A percentile compares a stretch with the other conserved stretches of the same genome.
phyloP scores from a whole-genome alignment of 139 green algal genomes.

The Tetraselmis chui region DNA sequence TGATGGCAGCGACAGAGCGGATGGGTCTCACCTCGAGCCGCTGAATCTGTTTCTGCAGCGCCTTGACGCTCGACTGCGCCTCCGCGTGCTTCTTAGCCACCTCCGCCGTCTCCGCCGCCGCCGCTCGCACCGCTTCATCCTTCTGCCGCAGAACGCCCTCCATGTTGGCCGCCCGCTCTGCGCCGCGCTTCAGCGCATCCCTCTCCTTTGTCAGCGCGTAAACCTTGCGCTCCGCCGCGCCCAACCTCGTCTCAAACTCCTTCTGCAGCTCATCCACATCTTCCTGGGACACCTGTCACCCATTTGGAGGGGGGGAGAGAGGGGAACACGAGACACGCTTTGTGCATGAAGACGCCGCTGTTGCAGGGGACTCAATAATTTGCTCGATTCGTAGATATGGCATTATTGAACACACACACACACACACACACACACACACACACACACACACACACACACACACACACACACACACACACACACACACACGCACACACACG shows the following conservation, averaged over 20 bases:
- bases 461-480: no score
- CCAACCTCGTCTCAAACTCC: conserved; percentile 22
- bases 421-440: no score
- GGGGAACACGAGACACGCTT: neutral
- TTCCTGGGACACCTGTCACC: conserved; percentile 34
- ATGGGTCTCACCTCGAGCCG: neutral
- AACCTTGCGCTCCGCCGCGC: conserved; percentile 40
- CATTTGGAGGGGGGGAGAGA: neutral
- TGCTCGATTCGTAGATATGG: no score
- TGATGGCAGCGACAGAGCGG: no score
- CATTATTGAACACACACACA: no score
- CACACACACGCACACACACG: no score
- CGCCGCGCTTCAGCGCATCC: conserved; percentile 71
- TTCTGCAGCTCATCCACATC: conserved; percentile 36
- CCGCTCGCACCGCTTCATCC: conserved; percentile 40
- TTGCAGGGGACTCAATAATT: no score
- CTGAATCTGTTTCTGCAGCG: neutral
- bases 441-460: no score
- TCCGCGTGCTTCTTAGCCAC: neutral
- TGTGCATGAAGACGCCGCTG: no score
- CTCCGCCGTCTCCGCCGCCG: neutral
- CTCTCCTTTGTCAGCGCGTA: conserved; percentile 89
- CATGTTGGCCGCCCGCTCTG: conserved; percentile 55
- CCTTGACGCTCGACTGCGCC: neutral
- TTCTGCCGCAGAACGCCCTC: conserved; percentile 78